These are phyloP conservation scores for Candida michaelii DNA, from an alignment of 805 yeast genomes.

Conservation along the genomic window DNA sequence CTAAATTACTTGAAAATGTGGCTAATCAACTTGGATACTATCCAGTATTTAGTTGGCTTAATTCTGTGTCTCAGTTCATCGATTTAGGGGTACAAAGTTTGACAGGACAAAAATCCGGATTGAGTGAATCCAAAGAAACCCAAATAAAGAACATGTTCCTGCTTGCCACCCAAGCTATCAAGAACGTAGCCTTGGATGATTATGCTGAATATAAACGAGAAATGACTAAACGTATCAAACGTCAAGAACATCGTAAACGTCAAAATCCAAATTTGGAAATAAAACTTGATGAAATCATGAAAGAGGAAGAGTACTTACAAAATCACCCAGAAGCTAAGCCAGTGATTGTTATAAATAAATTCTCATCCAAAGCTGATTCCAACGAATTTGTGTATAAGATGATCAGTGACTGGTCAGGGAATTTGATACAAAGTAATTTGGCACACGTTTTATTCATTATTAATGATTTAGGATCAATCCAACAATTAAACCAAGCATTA, in stretches of 20 bases:
- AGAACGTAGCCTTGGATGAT: slow-evolving; percentile 50
- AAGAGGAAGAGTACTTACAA: slow-evolving; percentile 80
- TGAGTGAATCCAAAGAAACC: slow-evolving; percentile 77
- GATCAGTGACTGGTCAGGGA: slow-evolving; percentile 87
- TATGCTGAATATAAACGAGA: slow-evolving; percentile 28
- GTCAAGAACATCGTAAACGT: slow-evolving; percentile 19
- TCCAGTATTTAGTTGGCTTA: slow-evolving; percentile 93
- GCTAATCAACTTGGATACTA: slow-evolving; percentile 84
- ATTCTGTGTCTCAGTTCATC: slow-evolving; percentile 69
- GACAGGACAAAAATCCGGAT: slow-evolving; percentile 91
- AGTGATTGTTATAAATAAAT: slow-evolving; percentile 79
- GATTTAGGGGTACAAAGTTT: slow-evolving; percentile 87
- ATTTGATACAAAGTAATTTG: slow-evolving; percentile 67
- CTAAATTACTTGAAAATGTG: slow-evolving; percentile 61
- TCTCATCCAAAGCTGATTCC: slow-evolving; percentile 44
- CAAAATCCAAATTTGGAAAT: slow-evolving; percentile 19
- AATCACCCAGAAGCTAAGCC: slow-evolving; percentile 86
- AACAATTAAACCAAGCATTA: slow-evolving; percentile 63
- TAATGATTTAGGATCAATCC: slow-evolving; percentile 77
- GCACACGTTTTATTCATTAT: slow-evolving; percentile 92
- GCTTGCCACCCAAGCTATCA: slow-evolving; percentile 69
- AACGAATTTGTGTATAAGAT: slow-evolving; percentile 69
- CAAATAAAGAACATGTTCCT: slow-evolving; percentile 80
- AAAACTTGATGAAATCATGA: slow-evolving; percentile 32
- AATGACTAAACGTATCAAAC: slow-evolving; percentile 18